Evolutionary conservation across 331 rosid genomes (phyloP).

Genomic region (Phaseolus coccineus): DNA sequence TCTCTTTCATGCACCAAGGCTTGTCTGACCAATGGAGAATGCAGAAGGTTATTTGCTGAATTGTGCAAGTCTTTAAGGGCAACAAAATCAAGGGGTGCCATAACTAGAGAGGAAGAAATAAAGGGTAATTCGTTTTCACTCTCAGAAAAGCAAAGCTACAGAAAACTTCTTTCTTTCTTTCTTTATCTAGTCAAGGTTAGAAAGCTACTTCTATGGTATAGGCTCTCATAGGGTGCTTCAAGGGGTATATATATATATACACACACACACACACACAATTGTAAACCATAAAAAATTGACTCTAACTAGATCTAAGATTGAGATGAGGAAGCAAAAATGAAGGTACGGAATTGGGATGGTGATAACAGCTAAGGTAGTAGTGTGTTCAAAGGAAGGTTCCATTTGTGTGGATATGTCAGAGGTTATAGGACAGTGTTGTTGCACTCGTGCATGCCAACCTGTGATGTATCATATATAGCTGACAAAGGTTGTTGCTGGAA

Average conservation of each 20-base stretch:
- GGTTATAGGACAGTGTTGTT: slow-evolving; percentile 47
- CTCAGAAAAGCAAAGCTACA: neutral
- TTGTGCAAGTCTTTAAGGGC: slow-evolving; percentile 62
- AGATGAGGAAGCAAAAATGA: slow-evolving; percentile 51
- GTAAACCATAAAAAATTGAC: neutral
- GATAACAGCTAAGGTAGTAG: slow-evolving; percentile 44
- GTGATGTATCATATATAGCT: neutral
- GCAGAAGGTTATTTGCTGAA: slow-evolving; percentile 62
- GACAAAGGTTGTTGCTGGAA: slow-evolving; percentile 18
- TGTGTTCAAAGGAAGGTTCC: slow-evolving; percentile 50
- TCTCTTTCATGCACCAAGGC: slow-evolving; percentile 45
- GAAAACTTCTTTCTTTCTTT: neutral
- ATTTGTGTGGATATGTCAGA: slow-evolving; percentile 37
- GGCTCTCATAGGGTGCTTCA: slow-evolving; percentile 7
- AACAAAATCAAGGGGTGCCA: slow-evolving; percentile 63
- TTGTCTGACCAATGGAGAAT: slow-evolving; percentile 49
- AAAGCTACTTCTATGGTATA: slow-evolving; percentile 13
- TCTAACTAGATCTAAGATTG: slow-evolving; percentile 52
- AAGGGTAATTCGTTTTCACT: neutral
- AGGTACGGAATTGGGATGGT: slow-evolving; percentile 41
- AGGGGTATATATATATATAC: slow-evolving; percentile 33
- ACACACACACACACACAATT: slow-evolving; percentile 17
- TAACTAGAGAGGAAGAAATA: neutral
- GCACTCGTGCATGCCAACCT: slow-evolving; percentile 53
- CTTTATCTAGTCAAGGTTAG: neutral